Base-by-base conservation (phyloP, 1,284 basidiomycete species). In the Calocybe gambosa region DNA sequence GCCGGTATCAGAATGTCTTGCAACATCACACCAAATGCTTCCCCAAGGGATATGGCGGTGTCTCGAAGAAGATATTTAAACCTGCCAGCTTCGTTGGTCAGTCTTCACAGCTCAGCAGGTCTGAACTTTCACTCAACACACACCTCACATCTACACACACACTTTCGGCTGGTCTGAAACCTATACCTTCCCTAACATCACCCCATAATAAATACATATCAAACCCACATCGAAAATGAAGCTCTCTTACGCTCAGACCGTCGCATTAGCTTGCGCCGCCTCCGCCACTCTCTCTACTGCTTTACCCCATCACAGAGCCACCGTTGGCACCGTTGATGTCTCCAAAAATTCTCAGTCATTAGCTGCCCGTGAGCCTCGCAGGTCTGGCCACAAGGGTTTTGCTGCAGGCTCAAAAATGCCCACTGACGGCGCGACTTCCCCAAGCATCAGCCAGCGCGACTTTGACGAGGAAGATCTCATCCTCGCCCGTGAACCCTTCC, bases 221-320 rank as follows among this genome's bases (percentile, higher is more conserved):
- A 35, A 21, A 33, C 10, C 39, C 16, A 3, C 33, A 36, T 42
- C 45, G 29, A 46, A 21, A 46, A 46, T 46, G 45, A 40, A 46
- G 25, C 45, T 46, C 35, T 41, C 45, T 31, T 46, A 46, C 39
- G 39, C 45, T 16, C 45, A 46, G 25, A 42, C 45, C 31, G 45
- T 37, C 26, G 23, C 45, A 16, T 37, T 46, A 31, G 45, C 45
- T 34, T 46, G 45, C 39, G 45, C 33, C 15, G 45, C 45, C 25
- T 46, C 45, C 39, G 39, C 45, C 33, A 46, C 39, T 20, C 34
- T 46, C 12, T 16, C 45, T 16, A 19, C 39, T 13, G 45, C 45
- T 23, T 5, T 46, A 4, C 39, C 45, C 26, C 39, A 13, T 35
- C 19, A 33, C 33, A 19, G 5, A 26, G n/a, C 23, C 25, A 13